These are phyloP conservation scores for Silene latifolia DNA, from an alignment of 148 eudicot genomes.

Conservation along the genomic window DNA sequence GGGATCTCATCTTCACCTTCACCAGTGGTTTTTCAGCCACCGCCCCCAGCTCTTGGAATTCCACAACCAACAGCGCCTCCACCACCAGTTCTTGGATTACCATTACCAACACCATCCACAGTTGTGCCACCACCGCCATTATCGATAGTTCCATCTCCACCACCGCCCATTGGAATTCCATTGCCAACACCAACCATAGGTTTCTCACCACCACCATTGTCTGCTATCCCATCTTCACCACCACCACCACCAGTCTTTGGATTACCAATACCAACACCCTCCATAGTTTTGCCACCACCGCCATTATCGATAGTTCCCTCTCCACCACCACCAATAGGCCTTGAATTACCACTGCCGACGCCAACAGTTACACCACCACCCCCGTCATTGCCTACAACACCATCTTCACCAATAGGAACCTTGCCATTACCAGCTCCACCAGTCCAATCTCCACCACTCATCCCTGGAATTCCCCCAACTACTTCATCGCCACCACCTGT, in stretches of 20 bases:
- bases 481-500: not conserved
- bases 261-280: not conserved
- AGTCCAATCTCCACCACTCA: not conserved
- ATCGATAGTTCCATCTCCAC: not conserved
- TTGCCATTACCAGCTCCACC: not conserved
- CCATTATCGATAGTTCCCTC: not conserved
- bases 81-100: not conserved
- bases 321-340: conserved; percentile 1
- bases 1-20: not conserved
- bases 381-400: not conserved
- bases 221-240: not conserved
- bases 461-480: not conserved
- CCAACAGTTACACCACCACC: not conserved
- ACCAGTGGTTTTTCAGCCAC: conserved; percentile 1
- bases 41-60: conserved; percentile 7
- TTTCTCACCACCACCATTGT: not conserved
- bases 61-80: conserved; percentile 4
- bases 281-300: not conserved
- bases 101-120: conserved; percentile 3
- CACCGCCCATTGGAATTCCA: not conserved
- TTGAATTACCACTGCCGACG: not conserved
- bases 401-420: not conserved
- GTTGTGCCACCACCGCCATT: conserved; percentile 6
- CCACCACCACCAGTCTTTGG: not conserved
- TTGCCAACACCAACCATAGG: not conserved